phyloP scores from a whole-genome alignment of 306 rosid species.

The Begonia peltatifolia region DNA sequence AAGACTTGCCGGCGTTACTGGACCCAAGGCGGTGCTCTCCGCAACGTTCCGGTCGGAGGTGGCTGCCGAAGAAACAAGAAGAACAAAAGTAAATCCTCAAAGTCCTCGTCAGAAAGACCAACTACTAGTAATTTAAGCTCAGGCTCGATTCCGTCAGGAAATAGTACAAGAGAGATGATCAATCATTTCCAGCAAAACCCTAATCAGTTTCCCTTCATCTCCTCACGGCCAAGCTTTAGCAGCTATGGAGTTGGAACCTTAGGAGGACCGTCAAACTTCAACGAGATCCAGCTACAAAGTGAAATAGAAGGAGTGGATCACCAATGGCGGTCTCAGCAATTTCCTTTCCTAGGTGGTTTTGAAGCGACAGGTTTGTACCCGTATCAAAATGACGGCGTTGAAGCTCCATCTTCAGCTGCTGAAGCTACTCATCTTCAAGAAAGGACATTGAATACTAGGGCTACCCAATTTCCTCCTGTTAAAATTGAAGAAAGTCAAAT shows the following conservation, averaged over 20 bases:
- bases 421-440: not conserved
- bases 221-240: conserved; percentile 44
- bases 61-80: not conserved
- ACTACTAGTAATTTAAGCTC: conserved; percentile 18
- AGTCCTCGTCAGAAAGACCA: conserved; percentile 28
- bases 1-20: not conserved
- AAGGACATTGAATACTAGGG: conserved; percentile 4
- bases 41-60: not conserved
- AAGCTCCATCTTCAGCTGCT: conserved; percentile 1
- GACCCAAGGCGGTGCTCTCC: not conserved
- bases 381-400: not conserved
- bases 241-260: conserved; percentile 37
- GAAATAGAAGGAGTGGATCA: conserved; percentile 11
- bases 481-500: conserved; percentile 15
- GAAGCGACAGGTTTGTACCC: conserved; percentile 5
- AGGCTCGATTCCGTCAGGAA: not conserved
- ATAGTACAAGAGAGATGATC: too few species aligned
- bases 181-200: too few species aligned
- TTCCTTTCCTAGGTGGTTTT: conserved; percentile 3
- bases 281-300: conserved; percentile 31
- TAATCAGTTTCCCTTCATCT: conserved; percentile 42
- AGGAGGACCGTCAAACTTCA: conserved; percentile 31
- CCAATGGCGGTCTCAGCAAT: conserved; percentile 17
- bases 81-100: conserved; percentile 10
- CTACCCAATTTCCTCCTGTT: conserved; percentile 6